phyloP scores from a whole-genome alignment of 331 rosid species.

The Malus hybrid region DNA sequence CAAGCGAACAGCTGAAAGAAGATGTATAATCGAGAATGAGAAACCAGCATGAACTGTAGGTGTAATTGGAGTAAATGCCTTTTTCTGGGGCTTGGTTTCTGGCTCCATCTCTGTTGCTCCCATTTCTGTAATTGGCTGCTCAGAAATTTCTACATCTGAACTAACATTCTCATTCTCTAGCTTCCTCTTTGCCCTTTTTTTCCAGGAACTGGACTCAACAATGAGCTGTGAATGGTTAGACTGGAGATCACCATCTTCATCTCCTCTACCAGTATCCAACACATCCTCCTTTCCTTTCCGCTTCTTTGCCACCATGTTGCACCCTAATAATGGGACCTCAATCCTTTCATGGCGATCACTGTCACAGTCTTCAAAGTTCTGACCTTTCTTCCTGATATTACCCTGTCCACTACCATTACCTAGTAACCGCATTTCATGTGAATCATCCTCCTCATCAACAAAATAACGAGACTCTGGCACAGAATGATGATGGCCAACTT shows the following conservation, averaged over 20 bases:
- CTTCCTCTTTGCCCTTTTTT: slow-evolving; percentile 67
- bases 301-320: slow-evolving; percentile 57
- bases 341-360: slow-evolving; percentile 42
- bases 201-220: slow-evolving; percentile 41
- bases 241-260: slow-evolving; percentile 38
- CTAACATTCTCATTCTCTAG: slow-evolving; percentile 42
- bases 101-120: slow-evolving; percentile 57
- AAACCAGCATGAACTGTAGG: slow-evolving; percentile 92
- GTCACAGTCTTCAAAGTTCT: slow-evolving; percentile 33
- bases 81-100: slow-evolving; percentile 80
- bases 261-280: slow-evolving; percentile 36
- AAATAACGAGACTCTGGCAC: slow-evolving; percentile 27
- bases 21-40: slow-evolving; percentile 89
- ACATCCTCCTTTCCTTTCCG: slow-evolving; percentile 52
- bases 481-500: slow-evolving; percentile 34
- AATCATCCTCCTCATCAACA: slow-evolving; percentile 50
- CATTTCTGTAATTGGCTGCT: slow-evolving; percentile 38
- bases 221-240: slow-evolving; percentile 24
- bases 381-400: slow-evolving; percentile 43
- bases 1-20: slow-evolving; percentile 92
- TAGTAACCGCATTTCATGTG: slow-evolving; percentile 30
- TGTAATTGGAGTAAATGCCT: slow-evolving; percentile 66
- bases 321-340: slow-evolving; percentile 62
- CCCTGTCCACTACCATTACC: slow-evolving; percentile 44
- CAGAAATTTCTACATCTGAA: slow-evolving; percentile 61